Percentiles rank a stretch among this genome's conserved stretches.
Evolutionary conservation across 2,329 filamentous ascomycete species (phyloP).

Genomic region (Domatiomyces globalis): DNA sequence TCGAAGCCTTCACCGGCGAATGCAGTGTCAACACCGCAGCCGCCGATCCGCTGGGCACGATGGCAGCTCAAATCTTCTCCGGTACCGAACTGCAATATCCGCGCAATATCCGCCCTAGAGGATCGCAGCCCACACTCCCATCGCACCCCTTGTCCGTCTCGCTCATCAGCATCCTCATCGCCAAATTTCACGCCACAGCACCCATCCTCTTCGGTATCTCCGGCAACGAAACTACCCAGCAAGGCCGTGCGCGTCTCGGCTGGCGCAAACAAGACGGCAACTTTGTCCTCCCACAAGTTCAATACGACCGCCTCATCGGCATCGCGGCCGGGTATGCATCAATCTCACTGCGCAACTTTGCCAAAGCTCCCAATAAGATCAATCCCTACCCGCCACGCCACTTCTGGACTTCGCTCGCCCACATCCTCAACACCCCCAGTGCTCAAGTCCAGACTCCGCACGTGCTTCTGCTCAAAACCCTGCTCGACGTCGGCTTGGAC

Average conservation of each 20-base stretch:
- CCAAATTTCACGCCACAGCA: constrained; percentile 68
- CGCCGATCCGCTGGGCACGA: constrained; percentile 67
- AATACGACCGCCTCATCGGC: constrained; percentile 70
- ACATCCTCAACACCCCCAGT: constrained; percentile 60
- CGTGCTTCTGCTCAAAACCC: constrained; percentile 52
- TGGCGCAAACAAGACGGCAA: constrained; percentile 50
- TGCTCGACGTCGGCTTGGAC: constrained; percentile 54
- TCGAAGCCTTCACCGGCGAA: constrained; percentile 56
- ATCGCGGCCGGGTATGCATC: constrained; percentile 73
- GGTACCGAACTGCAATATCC: constrained; percentile 40
- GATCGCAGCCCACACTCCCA: constrained; percentile 10
- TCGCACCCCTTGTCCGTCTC: constrained; percentile 47
- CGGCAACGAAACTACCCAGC: constrained; percentile 58
- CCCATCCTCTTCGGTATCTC: constrained; percentile 75
- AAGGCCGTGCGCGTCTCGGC: constrained; percentile 53
- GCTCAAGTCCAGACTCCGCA: constrained; percentile 58
- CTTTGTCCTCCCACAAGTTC: constrained; percentile 55
- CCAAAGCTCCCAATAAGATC: constrained; percentile 41
- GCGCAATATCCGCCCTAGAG: constrained; percentile 2
- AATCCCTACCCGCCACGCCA: constrained; percentile 66
- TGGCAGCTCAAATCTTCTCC: constrained; percentile 62
- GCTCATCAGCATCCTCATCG: constrained; percentile 70
- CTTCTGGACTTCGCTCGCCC: constrained; percentile 69
- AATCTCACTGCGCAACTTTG: constrained; percentile 69
- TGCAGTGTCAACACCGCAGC: constrained; percentile 48